A percentile compares a stretch with the other conserved stretches of the same genome.
Evolutionary conservation across 495 filamentous ascomycete genomes (phyloP).

Genomic region (Lophium mytilinum): DNA sequence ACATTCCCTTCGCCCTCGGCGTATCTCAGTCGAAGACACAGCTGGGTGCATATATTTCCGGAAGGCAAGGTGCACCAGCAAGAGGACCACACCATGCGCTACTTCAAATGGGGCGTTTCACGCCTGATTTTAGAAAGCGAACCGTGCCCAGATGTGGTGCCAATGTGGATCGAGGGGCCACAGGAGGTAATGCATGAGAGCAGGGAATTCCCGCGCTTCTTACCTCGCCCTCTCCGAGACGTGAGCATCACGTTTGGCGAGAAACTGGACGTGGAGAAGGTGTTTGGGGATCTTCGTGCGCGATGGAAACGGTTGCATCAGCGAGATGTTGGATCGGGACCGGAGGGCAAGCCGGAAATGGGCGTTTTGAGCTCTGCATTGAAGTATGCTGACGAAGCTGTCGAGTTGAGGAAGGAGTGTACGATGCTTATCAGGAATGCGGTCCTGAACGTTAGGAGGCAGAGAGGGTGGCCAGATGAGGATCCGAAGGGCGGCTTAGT

Average conservation of each 20-base stretch:
- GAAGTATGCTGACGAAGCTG: slow-evolving; percentile 62
- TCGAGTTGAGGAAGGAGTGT: slow-evolving; percentile 72
- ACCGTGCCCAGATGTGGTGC: slow-evolving; percentile 75
- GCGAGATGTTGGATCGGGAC: slow-evolving; percentile 25
- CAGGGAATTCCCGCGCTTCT: slow-evolving; percentile 67
- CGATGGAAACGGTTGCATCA: slow-evolving; percentile 58
- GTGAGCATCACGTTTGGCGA: slow-evolving; percentile 71
- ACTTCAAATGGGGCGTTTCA: slow-evolving; percentile 95
- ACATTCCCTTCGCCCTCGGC: slow-evolving; percentile 49
- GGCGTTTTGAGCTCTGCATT: slow-evolving; percentile 64
- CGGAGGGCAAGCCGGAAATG: slow-evolving; percentile 33
- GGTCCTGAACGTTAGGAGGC: slow-evolving; percentile 65
- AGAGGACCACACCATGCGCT: slow-evolving; percentile 68
- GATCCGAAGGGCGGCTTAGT: slow-evolving; percentile 59
- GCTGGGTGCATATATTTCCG: slow-evolving; percentile 93
- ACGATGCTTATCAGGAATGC: slow-evolving; percentile 68
- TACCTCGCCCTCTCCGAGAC: slow-evolving; percentile 64
- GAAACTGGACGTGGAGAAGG: slow-evolving; percentile 48
- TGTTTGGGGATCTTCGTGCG: slow-evolving; percentile 59
- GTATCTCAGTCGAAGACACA: slow-evolving; percentile 46
- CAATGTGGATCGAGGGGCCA: slow-evolving; percentile 86
- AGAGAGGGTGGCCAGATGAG: slow-evolving; percentile 67
- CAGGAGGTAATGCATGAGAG: slow-evolving; percentile 79
- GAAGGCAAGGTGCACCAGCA: slow-evolving; percentile 92
- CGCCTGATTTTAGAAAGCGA: slow-evolving; percentile 81